phyloP scores from a whole-genome alignment of 352 stramenopile genomes.

The Thalassiosira mediterranea region DNA sequence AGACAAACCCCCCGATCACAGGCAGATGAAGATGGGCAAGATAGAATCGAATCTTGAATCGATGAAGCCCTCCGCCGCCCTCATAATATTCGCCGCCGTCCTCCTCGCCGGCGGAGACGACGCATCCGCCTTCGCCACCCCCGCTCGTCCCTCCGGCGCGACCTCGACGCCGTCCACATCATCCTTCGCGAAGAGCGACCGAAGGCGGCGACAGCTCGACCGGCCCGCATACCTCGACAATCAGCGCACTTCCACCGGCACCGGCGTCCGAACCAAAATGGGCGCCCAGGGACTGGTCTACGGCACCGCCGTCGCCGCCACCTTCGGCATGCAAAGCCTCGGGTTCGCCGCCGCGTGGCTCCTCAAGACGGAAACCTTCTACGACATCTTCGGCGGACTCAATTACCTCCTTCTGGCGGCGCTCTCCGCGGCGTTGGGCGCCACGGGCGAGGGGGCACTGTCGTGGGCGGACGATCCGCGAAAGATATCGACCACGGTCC shows the following conservation, averaged over 20 bases:
- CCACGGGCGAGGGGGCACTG: constrained; percentile 13
- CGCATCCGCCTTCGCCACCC: no score
- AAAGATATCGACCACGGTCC: constrained; percentile 48
- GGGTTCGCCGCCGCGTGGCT: constrained; percentile 61
- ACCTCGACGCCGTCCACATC: no score
- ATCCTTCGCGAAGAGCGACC: no score
- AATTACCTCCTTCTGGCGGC: constrained; percentile 66
- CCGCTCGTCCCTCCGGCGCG: no score
- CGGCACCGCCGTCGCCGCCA: constrained; percentile 47
- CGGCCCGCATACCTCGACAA: no score
- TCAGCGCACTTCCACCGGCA: background rate
- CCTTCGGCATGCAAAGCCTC: constrained; percentile 55
- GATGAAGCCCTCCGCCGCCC: no score
- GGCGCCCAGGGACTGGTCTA: constrained; percentile 42
- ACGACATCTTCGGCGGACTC: constrained; percentile 66
- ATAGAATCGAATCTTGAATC: constrained; percentile 7
- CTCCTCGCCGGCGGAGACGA: no score
- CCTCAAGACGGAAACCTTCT: constrained; percentile 70
- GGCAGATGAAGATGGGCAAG: no score
- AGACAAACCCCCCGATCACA: no score
- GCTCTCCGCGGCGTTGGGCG: constrained; percentile 32
- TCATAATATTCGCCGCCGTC: constrained; percentile 5
- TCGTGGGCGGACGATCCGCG: constrained; percentile 37
- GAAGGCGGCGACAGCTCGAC: no score
- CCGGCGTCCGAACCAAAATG: constrained; percentile 12